phyloP scores from a whole-genome alignment of 129 eudicot genomes.

The Centrapalus pauciflorus region DNA sequence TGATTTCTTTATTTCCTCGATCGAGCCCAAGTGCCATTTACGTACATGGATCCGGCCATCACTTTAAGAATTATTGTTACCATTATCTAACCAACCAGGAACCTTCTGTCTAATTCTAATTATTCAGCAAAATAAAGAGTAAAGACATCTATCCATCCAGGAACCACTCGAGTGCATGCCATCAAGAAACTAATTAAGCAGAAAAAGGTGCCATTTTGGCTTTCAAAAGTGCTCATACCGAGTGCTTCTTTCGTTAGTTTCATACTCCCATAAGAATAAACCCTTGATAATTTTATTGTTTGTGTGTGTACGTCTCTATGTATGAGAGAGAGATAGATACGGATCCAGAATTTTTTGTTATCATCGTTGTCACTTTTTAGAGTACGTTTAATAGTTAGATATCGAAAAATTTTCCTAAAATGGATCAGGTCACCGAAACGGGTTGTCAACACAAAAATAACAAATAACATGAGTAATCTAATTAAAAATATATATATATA shows the following conservation, averaged over 20 bases:
- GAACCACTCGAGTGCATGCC: conserved; percentile 3
- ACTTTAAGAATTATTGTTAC: not conserved
- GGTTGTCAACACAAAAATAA: too few species aligned
- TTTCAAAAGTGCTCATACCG: conserved; percentile 1
- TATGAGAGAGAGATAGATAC: not conserved
- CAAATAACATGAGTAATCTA: too few species aligned
- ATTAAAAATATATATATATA: too few species aligned
- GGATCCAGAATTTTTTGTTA: too few species aligned
- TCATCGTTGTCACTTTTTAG: too few species aligned
- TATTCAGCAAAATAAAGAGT: too few species aligned
- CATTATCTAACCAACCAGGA: not conserved
- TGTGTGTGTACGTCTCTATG: not conserved
- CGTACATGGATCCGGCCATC: conserved; percentile 7
- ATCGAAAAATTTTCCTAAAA: too few species aligned
- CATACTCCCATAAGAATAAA: not conserved
- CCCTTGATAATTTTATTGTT: not conserved
- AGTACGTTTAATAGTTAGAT: too few species aligned
- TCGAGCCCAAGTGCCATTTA: not conserved
- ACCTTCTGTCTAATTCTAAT: not conserved
- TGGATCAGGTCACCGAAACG: too few species aligned
- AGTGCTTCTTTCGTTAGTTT: not conserved
- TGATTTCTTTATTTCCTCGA: not conserved
- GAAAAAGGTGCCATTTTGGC: not conserved
- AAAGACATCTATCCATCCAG: conserved; percentile 2
- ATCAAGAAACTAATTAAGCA: conserved; percentile 1